A percentile compares a stretch with the other conserved stretches of the same genome.
Evolutionary conservation across 148 eudicot species (phyloP).

Genomic region (Fagopyrum homotropicum): DNA sequence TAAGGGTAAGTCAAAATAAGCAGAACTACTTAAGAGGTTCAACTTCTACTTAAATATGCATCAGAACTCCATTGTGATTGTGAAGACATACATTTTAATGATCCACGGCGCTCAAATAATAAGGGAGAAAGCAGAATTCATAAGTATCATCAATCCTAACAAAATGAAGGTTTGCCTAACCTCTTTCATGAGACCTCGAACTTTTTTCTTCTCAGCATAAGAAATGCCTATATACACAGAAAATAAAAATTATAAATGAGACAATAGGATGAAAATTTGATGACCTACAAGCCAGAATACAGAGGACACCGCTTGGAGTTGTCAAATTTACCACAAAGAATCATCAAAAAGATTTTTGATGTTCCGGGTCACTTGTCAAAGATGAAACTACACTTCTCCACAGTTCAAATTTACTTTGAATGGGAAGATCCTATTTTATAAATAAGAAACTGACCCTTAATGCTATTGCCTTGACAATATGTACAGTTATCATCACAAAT

Average conservation of each 20-base stretch:
- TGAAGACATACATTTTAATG: not conserved
- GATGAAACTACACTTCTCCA: not conserved
- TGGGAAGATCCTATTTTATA: not conserved
- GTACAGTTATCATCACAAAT: no score
- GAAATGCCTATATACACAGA: constrained; percentile 15
- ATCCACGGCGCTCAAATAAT: not conserved
- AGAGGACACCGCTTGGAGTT: not conserved
- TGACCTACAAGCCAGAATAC: not conserved
- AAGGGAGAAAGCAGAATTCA: not conserved
- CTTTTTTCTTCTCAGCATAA: constrained; percentile 14
- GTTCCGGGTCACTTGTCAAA: not conserved
- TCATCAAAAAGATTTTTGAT: not conserved
- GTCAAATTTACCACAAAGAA: not conserved
- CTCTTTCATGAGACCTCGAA: constrained; percentile 10
- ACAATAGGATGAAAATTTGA: not conserved
- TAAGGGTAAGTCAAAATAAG: not conserved
- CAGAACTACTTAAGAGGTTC: not conserved
- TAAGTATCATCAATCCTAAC: not conserved
- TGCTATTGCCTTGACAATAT: no score
- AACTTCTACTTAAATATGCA: not conserved
- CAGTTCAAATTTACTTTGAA: constrained; percentile 5
- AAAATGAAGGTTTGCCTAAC: constrained; percentile 1
- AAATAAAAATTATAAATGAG: constrained; percentile 7
- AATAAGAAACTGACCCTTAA: not conserved
- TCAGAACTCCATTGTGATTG: not conserved